Base-by-base conservation (phyloP, 1,284 basidiomycete species). In the Cutaneotrichosporon arboriforme region DNA sequence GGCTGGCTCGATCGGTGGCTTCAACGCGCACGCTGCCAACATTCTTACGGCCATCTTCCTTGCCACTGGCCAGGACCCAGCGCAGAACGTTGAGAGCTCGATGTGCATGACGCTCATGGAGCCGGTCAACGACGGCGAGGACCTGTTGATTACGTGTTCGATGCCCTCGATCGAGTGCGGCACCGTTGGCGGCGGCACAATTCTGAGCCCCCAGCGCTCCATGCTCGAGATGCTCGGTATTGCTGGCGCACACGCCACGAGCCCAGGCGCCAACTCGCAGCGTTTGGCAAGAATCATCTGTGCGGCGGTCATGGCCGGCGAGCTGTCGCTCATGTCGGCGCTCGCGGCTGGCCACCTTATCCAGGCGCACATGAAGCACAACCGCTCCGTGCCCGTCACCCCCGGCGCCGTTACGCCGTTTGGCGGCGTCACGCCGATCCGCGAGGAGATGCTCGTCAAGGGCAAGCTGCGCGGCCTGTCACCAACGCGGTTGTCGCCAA, bases 31-130 rank as follows among this genome's bases (percentile, higher is more conserved):
- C 76, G 93, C 94, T 5, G 88, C 92, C 60, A 98, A 98, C 76
- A 98, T 97, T 65, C 78, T 98, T 55, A 97, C 96, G 2, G 91
- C 96, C 8, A 81, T 98, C 61, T 98, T 88, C 79, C 79, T 99
- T 57, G 96, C 96, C 17, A 94, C 91, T 43, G 96, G 96, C 20
- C 96, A 99, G 78, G 96, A 99, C 70, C 96, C 96, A 3, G 96
- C 96, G 15, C 94, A 98, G 79, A 97, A 97, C 74, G 94, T 99
- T 21, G 96, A 97, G 79, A 93, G 89, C 59, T 94, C 91, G 49
- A 94, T 90, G 73, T 99, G 96, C 76, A 97, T 99, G 80, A 98
- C 93, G 8, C 78, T 96, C 49, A 97, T 97, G 93, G 96, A 99
- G 76, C 84, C 92, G 84, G 85, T 83, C 39, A 97, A 97, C 77